Evolutionary conservation across 345 rosid genomes (phyloP).

Genomic region (Corchorus olitorius): DNA sequence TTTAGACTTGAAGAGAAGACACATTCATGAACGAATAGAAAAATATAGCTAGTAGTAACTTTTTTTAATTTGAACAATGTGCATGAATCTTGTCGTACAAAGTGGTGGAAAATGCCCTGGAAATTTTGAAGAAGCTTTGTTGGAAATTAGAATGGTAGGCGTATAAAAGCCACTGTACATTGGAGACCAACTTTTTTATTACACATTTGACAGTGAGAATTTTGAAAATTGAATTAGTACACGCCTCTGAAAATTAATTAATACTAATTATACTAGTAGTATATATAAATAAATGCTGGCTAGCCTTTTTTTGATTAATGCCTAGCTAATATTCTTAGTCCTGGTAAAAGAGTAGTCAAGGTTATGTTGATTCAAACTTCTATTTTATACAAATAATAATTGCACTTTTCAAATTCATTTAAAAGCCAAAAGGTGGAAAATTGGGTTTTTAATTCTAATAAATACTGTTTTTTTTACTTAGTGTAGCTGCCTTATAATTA

Average conservation of each 20-base stretch:
- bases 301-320: neutral
- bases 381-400: neutral
- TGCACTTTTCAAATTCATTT: too few species aligned
- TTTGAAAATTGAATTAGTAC: slow-evolving; percentile 1
- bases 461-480: neutral
- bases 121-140: slow-evolving; percentile 23
- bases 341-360: slow-evolving; percentile 3
- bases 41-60: neutral
- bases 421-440: neutral
- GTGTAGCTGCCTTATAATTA: too few species aligned
- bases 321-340: neutral
- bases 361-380: slow-evolving; percentile 14
- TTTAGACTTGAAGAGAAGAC: neutral
- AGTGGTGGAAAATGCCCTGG: slow-evolving; percentile 19
- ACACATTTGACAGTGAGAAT: neutral
- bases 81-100: neutral
- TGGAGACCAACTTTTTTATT: too few species aligned
- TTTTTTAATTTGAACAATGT: neutral
- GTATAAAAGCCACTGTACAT: too few species aligned
- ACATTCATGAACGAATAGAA: too few species aligned
- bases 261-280: neutral
- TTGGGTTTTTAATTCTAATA: neutral
- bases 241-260: slow-evolving; percentile 1
- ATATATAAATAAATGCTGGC: too few species aligned
- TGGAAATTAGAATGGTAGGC: neutral